Base-by-base conservation (phyloP, 192 early-diverging fungal species). In the Funneliformis geosporum region DNA sequence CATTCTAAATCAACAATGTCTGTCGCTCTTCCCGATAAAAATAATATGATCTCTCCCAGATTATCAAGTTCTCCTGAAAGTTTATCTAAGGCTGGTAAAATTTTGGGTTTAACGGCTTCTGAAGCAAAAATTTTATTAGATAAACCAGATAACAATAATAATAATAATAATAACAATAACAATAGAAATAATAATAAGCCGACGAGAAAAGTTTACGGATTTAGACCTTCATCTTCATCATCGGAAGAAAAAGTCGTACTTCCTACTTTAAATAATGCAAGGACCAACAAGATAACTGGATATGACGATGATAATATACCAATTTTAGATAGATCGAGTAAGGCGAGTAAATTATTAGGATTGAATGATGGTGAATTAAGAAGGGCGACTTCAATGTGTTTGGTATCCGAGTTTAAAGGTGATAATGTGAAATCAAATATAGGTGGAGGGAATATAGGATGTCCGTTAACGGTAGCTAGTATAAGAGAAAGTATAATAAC, bases 91-190 rank as follows among this genome's bases (percentile, higher is more conserved):
- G 65, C 43, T 47, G 76, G 76, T 27, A 78, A 78, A 67, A 25
- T 78, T 28, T 64, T 78, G 33, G 76, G 76, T 38, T 18, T 78
- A 27, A 78, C 76, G 16, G 21, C 61, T 39, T 28, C 39, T 1
- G 76, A 78, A 67, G 76, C 66, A 27, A 78, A 78, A 50, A 64
- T 78, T 7, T 42, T 73, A 38, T 50, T 78, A 25, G 60, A 74
- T 18, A 74, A 74, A 74, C 73, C 73, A 11, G 10, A 21, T 25
- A 64, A 9, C 0, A 25, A 10, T 23, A 64, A 64, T n/a, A n/a
- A n/a, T n/a, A n/a, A n/a, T n/a, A n/a, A n/a, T n/a, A n/a, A n/a
- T n/a, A n/a, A n/a, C n/a, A n/a, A n/a, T n/a, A n/a, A n/a, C n/a
- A n/a, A n/a, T n/a, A n/a, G n/a, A n/a, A n/a, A n/a, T n/a, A n/a